Evolutionary conservation across 2,329 filamentous ascomycete genomes (phyloP).

Genomic region (Trichoderma polysporum): DNA sequence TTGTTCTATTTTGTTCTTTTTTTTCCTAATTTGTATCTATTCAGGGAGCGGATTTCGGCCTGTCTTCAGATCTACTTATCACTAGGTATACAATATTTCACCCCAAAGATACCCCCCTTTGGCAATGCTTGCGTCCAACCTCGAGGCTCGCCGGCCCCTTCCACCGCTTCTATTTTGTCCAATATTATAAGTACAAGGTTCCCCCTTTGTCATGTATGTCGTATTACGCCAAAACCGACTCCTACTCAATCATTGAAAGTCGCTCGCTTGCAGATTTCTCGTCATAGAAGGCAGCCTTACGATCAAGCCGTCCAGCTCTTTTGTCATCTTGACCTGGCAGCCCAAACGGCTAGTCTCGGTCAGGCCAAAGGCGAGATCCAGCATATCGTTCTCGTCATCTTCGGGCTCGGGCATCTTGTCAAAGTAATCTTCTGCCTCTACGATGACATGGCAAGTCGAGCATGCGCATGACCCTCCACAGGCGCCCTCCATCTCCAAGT

Average conservation of each 20-base stretch:
- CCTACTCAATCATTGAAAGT: slow-evolving; percentile 59
- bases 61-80: slow-evolving; percentile 18
- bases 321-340: slow-evolving; percentile 89
- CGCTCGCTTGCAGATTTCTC: slow-evolving; percentile 90
- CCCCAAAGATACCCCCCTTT: slow-evolving; percentile 17
- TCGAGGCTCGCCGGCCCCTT: slow-evolving; percentile 7
- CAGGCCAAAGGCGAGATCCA: slow-evolving; percentile 85
- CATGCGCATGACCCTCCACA: slow-evolving; percentile 94
- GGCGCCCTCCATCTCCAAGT: slow-evolving; percentile 97
- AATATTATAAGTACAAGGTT: slow-evolving; percentile 20
- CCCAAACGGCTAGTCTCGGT: slow-evolving; percentile 82
- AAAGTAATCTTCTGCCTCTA: slow-evolving; percentile 69
- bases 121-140: slow-evolving; percentile 12
- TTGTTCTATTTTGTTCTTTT: not conserved
- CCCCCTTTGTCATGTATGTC: not conserved
- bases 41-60: slow-evolving; percentile 22
- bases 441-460: slow-evolving; percentile 89
- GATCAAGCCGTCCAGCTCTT: slow-evolving; percentile 81
- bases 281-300: slow-evolving; percentile 92
- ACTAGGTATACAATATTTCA: slow-evolving; percentile 19
- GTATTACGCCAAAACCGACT: not conserved
- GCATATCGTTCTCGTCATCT: slow-evolving; percentile 85
- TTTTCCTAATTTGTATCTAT: slow-evolving; percentile 10
- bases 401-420: slow-evolving; percentile 76
- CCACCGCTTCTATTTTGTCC: slow-evolving; percentile 16